Base-by-base conservation (phyloP, 2,329 filamentous ascomycete genomes). In the Colletotrichum sp. region DNA sequence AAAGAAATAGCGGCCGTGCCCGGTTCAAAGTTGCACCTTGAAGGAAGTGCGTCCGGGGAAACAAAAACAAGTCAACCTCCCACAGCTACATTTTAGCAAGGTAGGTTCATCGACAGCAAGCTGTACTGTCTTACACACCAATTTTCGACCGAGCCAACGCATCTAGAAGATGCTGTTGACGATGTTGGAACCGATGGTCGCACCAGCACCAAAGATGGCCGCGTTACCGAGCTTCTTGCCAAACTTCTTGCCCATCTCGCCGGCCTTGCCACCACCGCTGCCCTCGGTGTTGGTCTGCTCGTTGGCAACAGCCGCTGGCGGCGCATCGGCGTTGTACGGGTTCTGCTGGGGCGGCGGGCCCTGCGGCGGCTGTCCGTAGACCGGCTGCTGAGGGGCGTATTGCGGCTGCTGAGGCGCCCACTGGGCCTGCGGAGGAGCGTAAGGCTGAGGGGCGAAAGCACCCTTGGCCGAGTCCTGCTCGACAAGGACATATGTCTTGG, bases 181-280 rank as follows among this genome's bases (percentile, higher is more conserved):
- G 82, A 98, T 92, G 82, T 98, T 97, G 79, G 94, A 92, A 82
- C 96, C 96, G 78, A 98, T 94, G 2, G 95, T 97, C 65, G 96
- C 96, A 85, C 96, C 96, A 64, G 96, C 96, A 84, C 96, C 96
- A 81, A 98, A 98, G 79, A 98, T 95, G 32, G 96, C 95, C 60
- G 90, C 90, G 80, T 93, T 93, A 8, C 96, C 96, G 60, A 88
- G 80, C 89, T 98, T 99, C 92, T 98, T 98, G 79, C 96, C 96
- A 85, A 98, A 94, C 87, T 98, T 98, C 92, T 98, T 98, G 72
- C 95, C 96, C 72, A 93, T 91, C 85, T 95, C 90, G 78, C 92
- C 90, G 18, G 93, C 87, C 87, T 97, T 97, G 82, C 88, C 89
- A 10, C 87, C 88, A 58, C 87, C 87, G 38, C 87, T 88, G 30